Evolutionary conservation across 2,329 filamentous ascomycete species (phyloP), one percentile per base, ranked within the genome.

Genomic region (Xylariaceae sp.): DNA sequence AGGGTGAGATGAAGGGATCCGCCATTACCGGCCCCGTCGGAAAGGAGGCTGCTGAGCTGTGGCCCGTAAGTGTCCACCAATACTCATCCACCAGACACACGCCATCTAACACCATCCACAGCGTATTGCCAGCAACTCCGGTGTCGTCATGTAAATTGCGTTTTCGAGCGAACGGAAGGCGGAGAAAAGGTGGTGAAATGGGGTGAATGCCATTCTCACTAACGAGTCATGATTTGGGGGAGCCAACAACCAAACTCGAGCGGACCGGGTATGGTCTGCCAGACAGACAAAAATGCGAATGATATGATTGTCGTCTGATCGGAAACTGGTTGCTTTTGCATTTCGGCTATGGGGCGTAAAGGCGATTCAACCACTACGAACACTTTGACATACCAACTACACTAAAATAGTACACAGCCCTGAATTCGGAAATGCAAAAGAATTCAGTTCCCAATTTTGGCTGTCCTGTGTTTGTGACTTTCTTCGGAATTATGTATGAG

Each of bases 1-100:
- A 99, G 89, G 94, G 94, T 80, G 94, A 99, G 82, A 99, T 99
- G 94, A 99, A 99, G 88, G 94, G 94, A 73, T 96, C 90, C 62
- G 94, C 94, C 75, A 99, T 99, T 75, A 99, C 94, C 67, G 94
- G 94, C 67, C 94, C 94, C 68, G 92, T 99, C 72, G 94, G 92
- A 76, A 99, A 99, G 87, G 94, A 99, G 82, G 94, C 94, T 74
- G 94, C 94, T 75, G 94, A 99, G 82, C 84, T 99, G 70, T 99
- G 94, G 94, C 94, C 94, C 74, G 89, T 92, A 82, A 78, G 87
- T 83, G 57, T 3, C 18, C 3, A 32, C 32, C 42, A 4, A 22
- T 7, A 22, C 11, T 14, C 10, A 5, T 6, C 10, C 4, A 2
- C 38, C 11, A 22, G 6, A 14, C 14, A 30, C 22, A 7, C 7